Evolutionary conservation across 345 rosid genomes (phyloP), one percentile per base, ranked within the genome.

Genomic region (Pistacia integerrima): DNA sequence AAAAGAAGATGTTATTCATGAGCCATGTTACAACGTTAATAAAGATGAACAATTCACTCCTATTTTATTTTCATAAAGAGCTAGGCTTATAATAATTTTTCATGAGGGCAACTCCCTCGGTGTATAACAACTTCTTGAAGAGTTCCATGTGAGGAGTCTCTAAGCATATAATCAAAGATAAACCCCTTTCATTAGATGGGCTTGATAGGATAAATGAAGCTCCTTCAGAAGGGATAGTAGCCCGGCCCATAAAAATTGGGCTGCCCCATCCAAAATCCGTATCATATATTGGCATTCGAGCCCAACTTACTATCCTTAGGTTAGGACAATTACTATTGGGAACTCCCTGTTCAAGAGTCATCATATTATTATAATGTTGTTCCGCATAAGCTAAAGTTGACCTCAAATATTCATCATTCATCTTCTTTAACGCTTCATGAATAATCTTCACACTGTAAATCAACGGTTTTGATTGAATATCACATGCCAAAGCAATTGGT

Each of bases 181-280:
- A 59, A 74, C 90, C 84, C 46, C 90, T 89, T 14, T 88, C 90
- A 13, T 80, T 72, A 8, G 64, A 64, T 28, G 89, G 62, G 74
- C 87, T 83, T 0, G 92, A 86, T 36, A 85, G 46, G n/a, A 88
- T 41, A 77, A 79, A 85, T 1, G 86, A 74, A 4, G 81, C 73
- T 2, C 94, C 94, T 76, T 90, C 92, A 33, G 58, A 49, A 14
- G 65, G 74, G 22, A 85, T 69, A 44, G 82, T 85, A 41, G 89
- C 90, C 0, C 86, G 88, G 8, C 90, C 90, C 84, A 86, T 77
- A 66, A 80, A 82, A 1, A 88, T 78, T 16, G 94, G 90, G 54
- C 81, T 70, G 9, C 92, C 94, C 90, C 90, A 88, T 9, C 91
- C 89, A 58, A 90, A 90, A 76, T 90, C 86, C 1, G 89, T 86